phyloP scores from a whole-genome alignment of 306 rosid species.

The Vicia sativa region DNA sequence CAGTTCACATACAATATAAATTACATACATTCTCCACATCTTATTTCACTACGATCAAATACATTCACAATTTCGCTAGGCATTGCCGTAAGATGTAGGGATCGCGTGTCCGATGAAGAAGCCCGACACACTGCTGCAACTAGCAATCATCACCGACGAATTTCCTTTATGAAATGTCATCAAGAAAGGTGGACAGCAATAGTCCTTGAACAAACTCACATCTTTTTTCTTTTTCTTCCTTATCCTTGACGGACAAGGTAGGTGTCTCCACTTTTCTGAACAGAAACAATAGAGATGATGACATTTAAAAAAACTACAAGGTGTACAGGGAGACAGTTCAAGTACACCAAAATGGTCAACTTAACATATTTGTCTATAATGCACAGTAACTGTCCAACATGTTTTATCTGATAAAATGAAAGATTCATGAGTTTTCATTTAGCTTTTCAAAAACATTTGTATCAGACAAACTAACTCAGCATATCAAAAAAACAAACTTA shows the following conservation, averaged over 20 bases:
- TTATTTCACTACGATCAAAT: constrained; percentile 59
- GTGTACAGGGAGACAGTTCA: constrained; percentile 6
- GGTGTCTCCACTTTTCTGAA: constrained; percentile 56
- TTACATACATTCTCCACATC: constrained; percentile 64
- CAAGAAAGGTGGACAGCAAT: constrained; percentile 78
- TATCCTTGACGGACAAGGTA: constrained; percentile 70
- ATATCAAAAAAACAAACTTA: too few relatives aligned
- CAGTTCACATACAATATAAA: constrained; percentile 62
- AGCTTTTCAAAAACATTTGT: too few relatives aligned
- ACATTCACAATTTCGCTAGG: constrained; percentile 54
- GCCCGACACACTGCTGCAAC: constrained; percentile 43
- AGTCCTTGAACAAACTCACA: constrained; percentile 83
- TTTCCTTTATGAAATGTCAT: constrained; percentile 58
- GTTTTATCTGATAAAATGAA: too few relatives aligned
- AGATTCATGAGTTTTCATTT: too few relatives aligned
- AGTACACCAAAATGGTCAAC: too few relatives aligned
- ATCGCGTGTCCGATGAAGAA: constrained; percentile 38
- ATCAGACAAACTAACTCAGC: too few relatives aligned
- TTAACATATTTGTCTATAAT: too few relatives aligned
- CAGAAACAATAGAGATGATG: constrained; percentile 7
- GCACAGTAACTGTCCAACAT: too few relatives aligned
- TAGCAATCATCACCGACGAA: constrained; percentile 29
- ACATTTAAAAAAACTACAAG: constrained; percentile 20
- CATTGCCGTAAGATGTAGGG: constrained; percentile 46
- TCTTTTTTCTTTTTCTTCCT: constrained; percentile 77